Base-by-base conservation (phyloP, 169 alveolate species). In the Plasmodium falciparum region DNA sequence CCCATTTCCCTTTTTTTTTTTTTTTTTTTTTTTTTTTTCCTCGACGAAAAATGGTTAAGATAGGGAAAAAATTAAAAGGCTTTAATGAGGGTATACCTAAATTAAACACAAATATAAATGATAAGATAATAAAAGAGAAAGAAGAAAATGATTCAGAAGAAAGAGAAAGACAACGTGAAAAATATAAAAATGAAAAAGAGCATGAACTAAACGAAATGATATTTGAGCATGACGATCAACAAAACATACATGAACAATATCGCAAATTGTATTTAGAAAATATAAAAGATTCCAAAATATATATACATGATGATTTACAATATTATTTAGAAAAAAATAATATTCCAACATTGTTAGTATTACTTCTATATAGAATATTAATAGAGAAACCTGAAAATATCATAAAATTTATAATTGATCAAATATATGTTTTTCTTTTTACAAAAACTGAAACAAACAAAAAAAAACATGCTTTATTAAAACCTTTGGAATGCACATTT, bases 321-420 rank as follows among this genome's bases (percentile, higher is more conserved):
- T 54, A 58, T 17, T 78, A 78, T 43, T 4, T 78, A 69, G 26
- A 78, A 65, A 39, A 59, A 8, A 78, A 24, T 66, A 22, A 24
- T 43, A 45, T 73, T 0, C 54, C 89, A 22, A 66, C 56, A 26
- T 70, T 78, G 7, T 78, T 78, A 33, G 54, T 43, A 8, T 26
- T 78, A 52, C 89, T 78, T 65, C 22, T 78, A 56, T 78, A 65
- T 71, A 78, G 54, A 78, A 45, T 78, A 49, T 65, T 78, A 66
- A 78, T 52, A 39, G 67, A 56, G n/a, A 78, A 47, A 22, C 89
- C 89, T 22, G 17, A 78, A 6, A 78, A 78, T 22, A 15, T 78
- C 11, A 11, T 65, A n/a, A 24, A 78, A 11, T 78, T 50, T 78
- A 66, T 78, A 26, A n/a, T 39, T 39, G 61, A 78, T 24, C 78